Conservation (phyloP, 208 protist genomes). For the Leishmania martiniquensis region DNA sequence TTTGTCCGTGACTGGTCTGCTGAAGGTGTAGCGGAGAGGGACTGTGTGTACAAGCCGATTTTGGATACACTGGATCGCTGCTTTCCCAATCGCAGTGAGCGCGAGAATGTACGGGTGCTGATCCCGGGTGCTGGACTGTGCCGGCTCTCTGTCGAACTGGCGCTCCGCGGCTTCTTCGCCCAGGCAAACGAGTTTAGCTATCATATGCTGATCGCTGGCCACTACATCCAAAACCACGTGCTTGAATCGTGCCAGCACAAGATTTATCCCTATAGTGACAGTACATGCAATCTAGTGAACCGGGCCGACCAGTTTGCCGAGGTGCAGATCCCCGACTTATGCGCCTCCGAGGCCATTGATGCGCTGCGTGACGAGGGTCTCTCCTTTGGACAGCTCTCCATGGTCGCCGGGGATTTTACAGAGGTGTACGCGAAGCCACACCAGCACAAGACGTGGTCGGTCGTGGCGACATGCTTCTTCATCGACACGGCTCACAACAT, state of each 20-base stretch:
- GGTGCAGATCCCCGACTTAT: constrained; percentile 93
- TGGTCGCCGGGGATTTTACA: constrained; percentile 97
- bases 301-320: constrained; percentile 90
- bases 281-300: constrained; percentile 91
- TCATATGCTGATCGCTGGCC: constrained; percentile 97
- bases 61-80: constrained; percentile 76
- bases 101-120: constrained; percentile 73
- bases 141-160: constrained; percentile 95
- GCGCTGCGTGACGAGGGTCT: constrained; percentile 51
- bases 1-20: constrained; percentile 96
- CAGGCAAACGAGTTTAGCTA: constrained; percentile 98
- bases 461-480: constrained; percentile 97
- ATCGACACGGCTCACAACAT: constrained; percentile 98
- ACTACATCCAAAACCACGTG: constrained; percentile 96
- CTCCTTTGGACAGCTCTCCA: constrained; percentile 92
- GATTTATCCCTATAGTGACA: constrained; percentile 94
- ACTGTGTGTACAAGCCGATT: constrained; percentile 91
- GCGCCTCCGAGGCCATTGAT: constrained; percentile 81
- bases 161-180: constrained; percentile 88
- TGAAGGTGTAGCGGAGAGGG: constrained; percentile 92
- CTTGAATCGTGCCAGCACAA: constrained; percentile 75
- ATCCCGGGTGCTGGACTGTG: constrained; percentile 93
- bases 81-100: constrained; percentile 66
- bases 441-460: constrained; percentile 89
- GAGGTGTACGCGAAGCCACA: constrained; percentile 94